These are phyloP conservation scores for Pezicula radicicola DNA, from an alignment of 2,329 filamentous ascomycete genomes.

Conservation along the genomic window DNA sequence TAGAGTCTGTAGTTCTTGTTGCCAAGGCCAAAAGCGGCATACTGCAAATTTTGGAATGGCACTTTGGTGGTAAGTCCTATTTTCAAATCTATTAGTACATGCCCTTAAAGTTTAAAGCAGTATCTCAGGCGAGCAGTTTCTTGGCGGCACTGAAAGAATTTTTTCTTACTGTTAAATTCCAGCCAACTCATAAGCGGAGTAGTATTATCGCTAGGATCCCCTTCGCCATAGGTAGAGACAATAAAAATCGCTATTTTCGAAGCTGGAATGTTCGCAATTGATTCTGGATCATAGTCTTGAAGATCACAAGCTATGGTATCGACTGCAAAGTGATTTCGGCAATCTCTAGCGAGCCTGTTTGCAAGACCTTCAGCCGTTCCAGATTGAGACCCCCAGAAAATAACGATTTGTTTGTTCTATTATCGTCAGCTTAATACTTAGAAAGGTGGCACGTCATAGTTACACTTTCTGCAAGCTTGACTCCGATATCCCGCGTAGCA, in stretches of 20 bases:
- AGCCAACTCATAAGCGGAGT: slow-evolving; percentile 27
- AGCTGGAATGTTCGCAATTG: slow-evolving; percentile 15
- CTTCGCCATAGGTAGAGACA: slow-evolving; percentile 38
- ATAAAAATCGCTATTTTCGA: slow-evolving; percentile 32
- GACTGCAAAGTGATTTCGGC: slow-evolving; percentile 35
- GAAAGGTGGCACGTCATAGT: background rate
- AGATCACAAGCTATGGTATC: slow-evolving; percentile 39
- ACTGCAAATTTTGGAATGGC: slow-evolving; percentile 21
- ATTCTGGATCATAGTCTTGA: slow-evolving; percentile 39
- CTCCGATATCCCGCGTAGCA: slow-evolving; percentile 42
- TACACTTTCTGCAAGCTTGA: slow-evolving; percentile 22
- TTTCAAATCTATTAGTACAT: too few species aligned
- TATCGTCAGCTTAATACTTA: background rate
- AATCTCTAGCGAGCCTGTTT: slow-evolving; percentile 36
- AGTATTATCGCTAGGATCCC: slow-evolving; percentile 38
- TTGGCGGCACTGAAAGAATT: background rate
- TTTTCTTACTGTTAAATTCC: slow-evolving; percentile 21
- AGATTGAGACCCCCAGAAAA: slow-evolving; percentile 48
- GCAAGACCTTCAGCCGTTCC: slow-evolving; percentile 43
- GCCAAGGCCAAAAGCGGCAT: slow-evolving; percentile 35
- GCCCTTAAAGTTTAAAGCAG: too few species aligned
- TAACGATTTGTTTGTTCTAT: slow-evolving; percentile 20
- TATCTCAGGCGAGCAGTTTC: too few species aligned
- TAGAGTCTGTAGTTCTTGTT: slow-evolving; percentile 37
- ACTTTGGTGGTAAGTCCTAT: too few species aligned